These are phyloP conservation scores for Hyparrhenia diplandra DNA, from an alignment of 176 grass and related monocot genomes.

Conservation along the genomic window DNA sequence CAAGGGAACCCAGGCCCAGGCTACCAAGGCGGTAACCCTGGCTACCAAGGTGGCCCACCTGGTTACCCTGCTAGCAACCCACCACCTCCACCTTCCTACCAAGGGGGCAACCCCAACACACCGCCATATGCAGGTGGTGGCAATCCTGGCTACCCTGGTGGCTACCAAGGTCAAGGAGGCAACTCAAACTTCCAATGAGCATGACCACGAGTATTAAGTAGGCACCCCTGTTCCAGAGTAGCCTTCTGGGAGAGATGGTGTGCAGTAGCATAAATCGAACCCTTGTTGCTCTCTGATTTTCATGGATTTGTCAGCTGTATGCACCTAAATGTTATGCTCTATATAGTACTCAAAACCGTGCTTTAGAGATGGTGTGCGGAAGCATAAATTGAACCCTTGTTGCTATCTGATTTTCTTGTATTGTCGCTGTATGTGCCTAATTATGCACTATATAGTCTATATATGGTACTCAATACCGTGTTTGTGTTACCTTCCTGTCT, in stretches of 20 bases:
- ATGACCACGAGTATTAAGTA: background rate
- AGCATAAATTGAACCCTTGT: slow-evolving; percentile 25
- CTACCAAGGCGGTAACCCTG: slow-evolving; percentile 47
- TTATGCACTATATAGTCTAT: background rate
- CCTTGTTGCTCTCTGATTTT: background rate
- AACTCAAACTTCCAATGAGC: slow-evolving; percentile 21
- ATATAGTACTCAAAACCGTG: background rate
- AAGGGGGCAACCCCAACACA: slow-evolving; percentile 27
- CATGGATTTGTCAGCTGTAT: background rate
- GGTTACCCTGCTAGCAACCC: slow-evolving; percentile 36
- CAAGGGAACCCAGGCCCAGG: slow-evolving; percentile 37
- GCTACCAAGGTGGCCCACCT: slow-evolving; percentile 48
- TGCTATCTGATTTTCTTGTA: background rate
- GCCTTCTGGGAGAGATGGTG: background rate
- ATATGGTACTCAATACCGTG: background rate
- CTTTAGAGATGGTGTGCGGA: slow-evolving; percentile 2
- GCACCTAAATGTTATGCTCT: background rate
- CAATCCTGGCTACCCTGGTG: background rate
- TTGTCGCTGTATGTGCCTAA: slow-evolving; percentile 2
- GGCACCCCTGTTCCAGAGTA: background rate
- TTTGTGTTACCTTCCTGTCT: background rate
- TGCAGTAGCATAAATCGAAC: slow-evolving; percentile 26
- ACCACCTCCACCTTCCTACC: slow-evolving; percentile 25
- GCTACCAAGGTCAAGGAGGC: slow-evolving; percentile 18
- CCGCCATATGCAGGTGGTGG: slow-evolving; percentile 4